Evolutionary conservation across 208 protist species (phyloP).

Genomic region (Leishmania tarentolae): DNA sequence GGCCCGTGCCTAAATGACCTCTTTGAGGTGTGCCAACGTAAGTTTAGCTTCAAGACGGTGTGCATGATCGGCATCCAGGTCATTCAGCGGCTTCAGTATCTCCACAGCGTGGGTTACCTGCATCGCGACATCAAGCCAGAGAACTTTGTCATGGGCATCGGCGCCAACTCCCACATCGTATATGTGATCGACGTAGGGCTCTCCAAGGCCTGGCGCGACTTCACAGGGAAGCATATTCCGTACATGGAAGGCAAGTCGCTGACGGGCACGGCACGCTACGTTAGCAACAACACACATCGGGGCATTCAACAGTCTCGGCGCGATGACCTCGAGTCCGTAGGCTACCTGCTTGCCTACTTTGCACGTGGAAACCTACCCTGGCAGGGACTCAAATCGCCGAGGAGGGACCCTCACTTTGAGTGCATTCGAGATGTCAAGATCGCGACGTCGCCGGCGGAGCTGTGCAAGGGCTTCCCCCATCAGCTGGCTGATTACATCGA

Average conservation of each 20-base stretch:
- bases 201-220: slow-evolving; percentile 75
- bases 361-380: slow-evolving; percentile 97
- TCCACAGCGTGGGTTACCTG: slow-evolving; percentile 89
- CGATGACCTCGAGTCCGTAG: slow-evolving; percentile 85
- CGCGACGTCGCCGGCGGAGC: slow-evolving; percentile 42
- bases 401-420: slow-evolving; percentile 43
- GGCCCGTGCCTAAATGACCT: slow-evolving; percentile 98
- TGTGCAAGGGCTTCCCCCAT: slow-evolving; percentile 55
- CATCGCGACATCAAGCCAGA: slow-evolving; percentile 93
- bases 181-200: slow-evolving; percentile 88
- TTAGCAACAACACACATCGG: slow-evolving; percentile 97
- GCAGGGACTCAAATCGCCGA: slow-evolving; percentile 77
- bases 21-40: slow-evolving; percentile 92
- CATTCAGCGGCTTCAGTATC: slow-evolving; percentile 92
- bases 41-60: slow-evolving; percentile 95
- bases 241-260: slow-evolving; percentile 69
- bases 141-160: slow-evolving; percentile 89
- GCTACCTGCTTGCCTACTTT: slow-evolving; percentile 98
- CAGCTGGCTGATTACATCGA: slow-evolving; percentile 61
- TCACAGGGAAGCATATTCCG: slow-evolving; percentile 72
- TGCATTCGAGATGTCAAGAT: slow-evolving; percentile 69
- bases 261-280: slow-evolving; percentile 83
- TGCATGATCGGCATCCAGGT: slow-evolving; percentile 96
- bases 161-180: slow-evolving; percentile 54
- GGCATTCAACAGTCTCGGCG: slow-evolving; percentile 94